Evolutionary conservation across 2,329 filamentous ascomycete genomes (phyloP).

Genomic region (Calonectria multiphialidica): DNA sequence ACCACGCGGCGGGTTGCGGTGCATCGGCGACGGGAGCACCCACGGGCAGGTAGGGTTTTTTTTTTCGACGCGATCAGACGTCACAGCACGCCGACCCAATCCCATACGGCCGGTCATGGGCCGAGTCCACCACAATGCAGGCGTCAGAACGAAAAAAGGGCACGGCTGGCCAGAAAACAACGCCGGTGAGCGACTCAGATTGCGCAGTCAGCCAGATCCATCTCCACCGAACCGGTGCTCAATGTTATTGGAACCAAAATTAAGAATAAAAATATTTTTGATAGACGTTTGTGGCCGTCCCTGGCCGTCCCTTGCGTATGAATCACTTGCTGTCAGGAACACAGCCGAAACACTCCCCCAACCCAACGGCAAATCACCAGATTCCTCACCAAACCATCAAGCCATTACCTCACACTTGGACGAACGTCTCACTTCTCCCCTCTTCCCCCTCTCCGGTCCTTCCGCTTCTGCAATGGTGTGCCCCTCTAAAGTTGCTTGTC

Average conservation of each 20-base stretch:
- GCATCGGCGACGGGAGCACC: constrained; percentile 23
- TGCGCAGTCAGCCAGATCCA: constrained; percentile 13
- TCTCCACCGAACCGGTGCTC: constrained; percentile 9
- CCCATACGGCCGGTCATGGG: constrained; percentile 1
- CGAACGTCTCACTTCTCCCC: neutral
- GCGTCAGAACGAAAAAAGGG: constrained; percentile 1
- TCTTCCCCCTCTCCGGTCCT: constrained; percentile 18
- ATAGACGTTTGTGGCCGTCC: neutral
- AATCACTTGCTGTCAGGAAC: constrained; percentile 3
- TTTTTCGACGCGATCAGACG: neutral
- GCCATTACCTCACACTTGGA: neutral
- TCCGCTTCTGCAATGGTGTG: constrained; percentile 25
- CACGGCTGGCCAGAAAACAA: constrained; percentile 12
- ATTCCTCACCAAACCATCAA: constrained; percentile 14
- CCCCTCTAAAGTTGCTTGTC: constrained; percentile 7
- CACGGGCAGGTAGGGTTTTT: neutral
- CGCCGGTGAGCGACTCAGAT: constrained; percentile 1
- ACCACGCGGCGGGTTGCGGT: constrained; percentile 32
- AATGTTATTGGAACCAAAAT: constrained; percentile 1
- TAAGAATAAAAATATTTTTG: neutral
- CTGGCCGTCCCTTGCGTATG: neutral
- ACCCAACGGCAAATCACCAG: neutral
- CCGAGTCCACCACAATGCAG: constrained; percentile 22
- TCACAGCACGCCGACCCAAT: constrained; percentile 1
- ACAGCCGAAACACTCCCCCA: neutral